phyloP scores from a whole-genome alignment of 176 grass and related monocot genomes.

The Urochloa ruziziensis region DNA sequence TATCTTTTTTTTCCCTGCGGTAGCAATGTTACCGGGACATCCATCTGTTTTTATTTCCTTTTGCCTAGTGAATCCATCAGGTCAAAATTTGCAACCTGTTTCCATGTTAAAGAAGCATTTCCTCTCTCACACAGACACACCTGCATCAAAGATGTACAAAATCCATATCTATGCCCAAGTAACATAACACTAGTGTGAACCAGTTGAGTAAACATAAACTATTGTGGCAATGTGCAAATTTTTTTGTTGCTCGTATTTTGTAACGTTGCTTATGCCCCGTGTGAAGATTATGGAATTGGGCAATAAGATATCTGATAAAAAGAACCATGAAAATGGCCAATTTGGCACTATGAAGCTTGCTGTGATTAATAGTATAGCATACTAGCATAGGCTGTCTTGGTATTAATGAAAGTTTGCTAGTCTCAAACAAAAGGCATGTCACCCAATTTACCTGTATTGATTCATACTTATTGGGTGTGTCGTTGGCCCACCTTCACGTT shows the following conservation, averaged over 20 bases:
- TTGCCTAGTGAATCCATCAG: neutral
- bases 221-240: neutral
- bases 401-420: neutral
- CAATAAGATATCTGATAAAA: neutral
- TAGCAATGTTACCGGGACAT: neutral
- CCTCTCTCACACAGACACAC: neutral
- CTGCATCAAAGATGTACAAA: neutral
- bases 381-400: neutral
- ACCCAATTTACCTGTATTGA: neutral
- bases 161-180: neutral
- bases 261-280: neutral
- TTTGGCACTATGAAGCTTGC: neutral
- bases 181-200: neutral
- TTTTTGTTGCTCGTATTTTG: neutral
- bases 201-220: neutral
- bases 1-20: neutral
- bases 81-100: neutral
- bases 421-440: neutral
- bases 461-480: neutral
- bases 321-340: neutral
- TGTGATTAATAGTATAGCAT: slow-evolving; percentile 1
- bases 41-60: neutral
- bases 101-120: neutral
- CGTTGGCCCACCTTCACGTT: neutral
- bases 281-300: neutral